phyloP scores from a whole-genome alignment of 441 rosid genomes.

The Corymbia citriodora region DNA sequence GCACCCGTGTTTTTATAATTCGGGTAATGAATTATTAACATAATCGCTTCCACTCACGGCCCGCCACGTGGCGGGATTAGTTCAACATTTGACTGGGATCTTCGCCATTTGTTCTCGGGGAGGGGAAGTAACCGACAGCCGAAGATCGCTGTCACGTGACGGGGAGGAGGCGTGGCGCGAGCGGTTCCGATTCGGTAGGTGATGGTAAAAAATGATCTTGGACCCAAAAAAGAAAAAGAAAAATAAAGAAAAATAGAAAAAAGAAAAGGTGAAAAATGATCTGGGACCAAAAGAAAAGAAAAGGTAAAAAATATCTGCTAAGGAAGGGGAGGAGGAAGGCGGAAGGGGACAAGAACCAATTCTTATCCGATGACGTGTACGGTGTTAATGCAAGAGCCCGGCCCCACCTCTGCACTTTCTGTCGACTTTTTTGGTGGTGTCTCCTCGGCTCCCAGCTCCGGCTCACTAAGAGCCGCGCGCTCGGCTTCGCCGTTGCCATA shows the following conservation, averaged over 20 bases:
- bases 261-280: no score
- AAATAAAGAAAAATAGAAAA: no score
- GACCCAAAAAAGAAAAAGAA: no score
- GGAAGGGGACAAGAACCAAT: background rate
- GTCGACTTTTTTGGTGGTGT: background rate
- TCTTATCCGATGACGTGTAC: background rate
- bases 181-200: background rate
- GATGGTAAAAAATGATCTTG: background rate
- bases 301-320: no score
- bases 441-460: background rate
- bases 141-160: background rate
- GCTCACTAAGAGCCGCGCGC: background rate
- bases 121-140: background rate
- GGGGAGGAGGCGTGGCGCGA: background rate
- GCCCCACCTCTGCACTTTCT: background rate
- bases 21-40: background rate
- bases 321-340: no score
- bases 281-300: no score
- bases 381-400: background rate
- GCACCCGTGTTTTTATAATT: no score
- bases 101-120: background rate
- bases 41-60: background rate
- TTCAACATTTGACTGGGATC: background rate
- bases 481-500: background rate
- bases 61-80: background rate